phyloP scores from a whole-genome alignment of 2,329 filamentous ascomycete genomes.

The Hymenoscyphus fraxineus region DNA sequence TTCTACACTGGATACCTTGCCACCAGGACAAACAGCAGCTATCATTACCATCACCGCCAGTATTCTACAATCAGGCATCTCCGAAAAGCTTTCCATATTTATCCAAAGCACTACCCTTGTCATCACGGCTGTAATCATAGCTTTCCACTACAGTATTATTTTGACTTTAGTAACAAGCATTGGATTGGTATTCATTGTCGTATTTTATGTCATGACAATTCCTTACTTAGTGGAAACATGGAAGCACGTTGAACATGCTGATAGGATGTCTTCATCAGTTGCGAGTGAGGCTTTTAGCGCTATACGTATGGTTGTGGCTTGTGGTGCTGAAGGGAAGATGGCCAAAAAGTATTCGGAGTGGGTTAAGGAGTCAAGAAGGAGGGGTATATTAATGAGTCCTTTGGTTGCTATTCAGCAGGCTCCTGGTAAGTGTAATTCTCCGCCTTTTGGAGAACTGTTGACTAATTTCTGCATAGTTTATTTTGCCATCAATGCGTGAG shows the following conservation, averaged over 20 bases:
- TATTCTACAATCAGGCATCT: constrained; percentile 58
- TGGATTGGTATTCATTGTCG: constrained; percentile 50
- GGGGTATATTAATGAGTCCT: constrained; percentile 42
- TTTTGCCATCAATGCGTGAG: constrained; percentile 28
- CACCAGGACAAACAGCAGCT: constrained; percentile 55
- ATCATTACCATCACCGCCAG: constrained; percentile 65
- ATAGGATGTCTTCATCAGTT: constrained; percentile 51
- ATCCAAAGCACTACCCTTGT: constrained; percentile 54
- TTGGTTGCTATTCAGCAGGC: constrained; percentile 50
- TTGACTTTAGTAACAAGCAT: constrained; percentile 55
- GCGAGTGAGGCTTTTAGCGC: constrained; percentile 56
- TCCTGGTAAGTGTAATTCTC: constrained; percentile 29
- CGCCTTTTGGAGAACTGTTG: neutral
- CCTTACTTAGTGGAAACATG: constrained; percentile 53
- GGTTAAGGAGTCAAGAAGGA: constrained; percentile 47
- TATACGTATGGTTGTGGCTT: constrained; percentile 58
- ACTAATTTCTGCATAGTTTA: constrained; percentile 30
- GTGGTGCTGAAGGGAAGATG: constrained; percentile 54
- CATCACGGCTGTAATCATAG: constrained; percentile 48
- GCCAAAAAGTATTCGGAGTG: constrained; percentile 49
- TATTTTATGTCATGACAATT: constrained; percentile 45
- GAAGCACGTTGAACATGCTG: constrained; percentile 41
- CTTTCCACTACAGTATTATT: constrained; percentile 54
- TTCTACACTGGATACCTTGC: constrained; percentile 64
- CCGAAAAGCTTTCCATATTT: constrained; percentile 56